Conservation (phyloP, 2,329 filamentous ascomycete species). For the Beauveria scarabaeidicola region DNA sequence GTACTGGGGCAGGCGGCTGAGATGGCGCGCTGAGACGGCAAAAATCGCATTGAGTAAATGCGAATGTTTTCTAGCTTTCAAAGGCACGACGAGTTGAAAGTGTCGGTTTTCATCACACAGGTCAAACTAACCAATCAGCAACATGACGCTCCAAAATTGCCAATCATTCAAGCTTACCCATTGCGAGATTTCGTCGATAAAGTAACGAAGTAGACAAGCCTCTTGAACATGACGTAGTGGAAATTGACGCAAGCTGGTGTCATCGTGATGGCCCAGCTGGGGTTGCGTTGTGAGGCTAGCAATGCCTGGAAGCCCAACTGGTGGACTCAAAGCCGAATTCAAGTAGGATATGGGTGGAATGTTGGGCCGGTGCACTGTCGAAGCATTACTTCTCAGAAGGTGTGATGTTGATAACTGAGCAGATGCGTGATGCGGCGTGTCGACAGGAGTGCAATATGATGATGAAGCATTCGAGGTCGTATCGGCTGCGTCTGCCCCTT, state of each 20-base stretch:
- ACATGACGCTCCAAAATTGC: neutral
- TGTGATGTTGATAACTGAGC: neutral
- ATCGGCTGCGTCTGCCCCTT: neutral
- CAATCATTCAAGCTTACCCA: conserved; percentile 22
- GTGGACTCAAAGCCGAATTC: neutral
- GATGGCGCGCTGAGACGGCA: conserved; percentile 30
- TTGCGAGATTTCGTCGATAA: conserved; percentile 31
- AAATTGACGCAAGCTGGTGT: conserved; percentile 15
- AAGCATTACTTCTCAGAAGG: no score
- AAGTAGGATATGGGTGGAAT: conserved; percentile 2
- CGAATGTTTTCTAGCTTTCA: conserved; percentile 26
- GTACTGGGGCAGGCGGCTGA: conserved; percentile 30
- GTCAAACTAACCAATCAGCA: conserved; percentile 25
- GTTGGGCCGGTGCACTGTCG: neutral
- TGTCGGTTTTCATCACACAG: conserved; percentile 32
- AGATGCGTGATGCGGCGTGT: neutral
- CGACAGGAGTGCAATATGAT: neutral
- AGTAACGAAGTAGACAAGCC: conserved; percentile 30
- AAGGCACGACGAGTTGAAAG: conserved; percentile 30
- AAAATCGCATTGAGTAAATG: conserved; percentile 33
- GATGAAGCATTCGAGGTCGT: conserved; percentile 1
- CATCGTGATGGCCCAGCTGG: conserved; percentile 1
- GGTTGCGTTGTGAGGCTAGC: neutral
- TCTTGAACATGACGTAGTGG: conserved; percentile 28
- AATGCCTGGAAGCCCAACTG: conserved; percentile 2